These are phyloP conservation scores for Aegilops speltoides DNA, from an alignment of 176 grass and related monocot genomes.

Conservation along the genomic window DNA sequence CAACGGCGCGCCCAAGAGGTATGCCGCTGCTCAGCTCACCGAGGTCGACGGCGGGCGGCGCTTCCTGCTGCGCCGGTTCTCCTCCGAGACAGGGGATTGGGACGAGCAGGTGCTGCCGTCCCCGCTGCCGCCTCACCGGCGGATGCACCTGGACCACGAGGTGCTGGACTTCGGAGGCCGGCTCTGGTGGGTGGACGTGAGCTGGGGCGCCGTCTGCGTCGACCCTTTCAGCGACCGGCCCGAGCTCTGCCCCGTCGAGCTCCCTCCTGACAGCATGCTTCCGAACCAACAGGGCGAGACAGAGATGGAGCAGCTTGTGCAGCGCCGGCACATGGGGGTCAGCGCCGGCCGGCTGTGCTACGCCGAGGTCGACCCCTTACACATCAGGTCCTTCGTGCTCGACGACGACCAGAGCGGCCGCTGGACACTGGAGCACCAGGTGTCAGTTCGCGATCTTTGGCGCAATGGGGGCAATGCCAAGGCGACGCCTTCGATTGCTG, in stretches of 20 bases:
- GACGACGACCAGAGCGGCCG: not conserved
- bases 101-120: not conserved
- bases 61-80: slow-evolving; percentile 1
- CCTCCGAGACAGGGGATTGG: not conserved
- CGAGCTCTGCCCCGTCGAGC: not conserved
- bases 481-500: not conserved
- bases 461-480: not conserved
- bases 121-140: not conserved
- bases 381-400: not conserved
- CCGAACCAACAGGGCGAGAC: not conserved
- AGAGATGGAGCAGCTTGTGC: not conserved
- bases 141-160: not conserved
- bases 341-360: not conserved
- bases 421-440: not conserved
- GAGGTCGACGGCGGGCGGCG: not conserved
- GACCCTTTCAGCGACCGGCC: not conserved
- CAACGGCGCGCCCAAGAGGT: not conserved
- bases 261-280: not conserved
- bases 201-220: slow-evolving; percentile 1
- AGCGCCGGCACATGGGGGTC: not conserved
- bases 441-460: not conserved
- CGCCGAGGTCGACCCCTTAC: not conserved
- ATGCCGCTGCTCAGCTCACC: not conserved
- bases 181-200: slow-evolving; percentile 18
- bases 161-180: not conserved